These are phyloP conservation scores for Pisolithus microcarpus DNA, from an alignment of 768 basidiomycete genomes.

Conservation along the genomic window DNA sequence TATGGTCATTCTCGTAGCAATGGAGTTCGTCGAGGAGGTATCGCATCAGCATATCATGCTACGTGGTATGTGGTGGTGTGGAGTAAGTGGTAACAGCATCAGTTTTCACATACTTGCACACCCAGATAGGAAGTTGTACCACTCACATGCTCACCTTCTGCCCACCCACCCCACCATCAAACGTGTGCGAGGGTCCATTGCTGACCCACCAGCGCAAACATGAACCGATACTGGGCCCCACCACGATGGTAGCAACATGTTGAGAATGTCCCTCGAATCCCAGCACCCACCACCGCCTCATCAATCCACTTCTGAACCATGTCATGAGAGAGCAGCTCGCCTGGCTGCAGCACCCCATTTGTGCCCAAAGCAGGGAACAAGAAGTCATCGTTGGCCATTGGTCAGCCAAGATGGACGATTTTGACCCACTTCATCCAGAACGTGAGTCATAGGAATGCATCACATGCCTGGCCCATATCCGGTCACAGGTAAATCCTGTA, in stretches of 20 bases:
- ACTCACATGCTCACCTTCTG: conserved; percentile 30
- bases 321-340: conserved; percentile 22
- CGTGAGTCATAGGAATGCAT: conserved; percentile 15
- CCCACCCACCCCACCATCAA: conserved; percentile 39
- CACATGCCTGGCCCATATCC: conserved; percentile 19
- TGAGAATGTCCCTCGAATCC: conserved; percentile 14
- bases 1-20: conserved; percentile 19
- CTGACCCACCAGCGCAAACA: conserved; percentile 11
- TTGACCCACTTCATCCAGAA: conserved; percentile 3
- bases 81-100: neutral
- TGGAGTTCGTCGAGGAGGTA: conserved; percentile 26
- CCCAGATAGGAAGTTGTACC: neutral
- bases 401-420: neutral
- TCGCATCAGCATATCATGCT: conserved; percentile 1
- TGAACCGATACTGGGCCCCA: neutral
- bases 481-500: conserved; percentile 29
- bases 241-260: conserved; percentile 32
- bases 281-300: conserved; percentile 12
- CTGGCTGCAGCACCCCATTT: conserved; percentile 20
- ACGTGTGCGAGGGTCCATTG: conserved; percentile 30
- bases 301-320: conserved; percentile 22
- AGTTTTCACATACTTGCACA: neutral
- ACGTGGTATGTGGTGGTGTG: neutral
- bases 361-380: no score
- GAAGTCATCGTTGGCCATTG: conserved; percentile 20